Conservation (phyloP, 164 flowering plant species). For the Aristolochia contorta region DNA sequence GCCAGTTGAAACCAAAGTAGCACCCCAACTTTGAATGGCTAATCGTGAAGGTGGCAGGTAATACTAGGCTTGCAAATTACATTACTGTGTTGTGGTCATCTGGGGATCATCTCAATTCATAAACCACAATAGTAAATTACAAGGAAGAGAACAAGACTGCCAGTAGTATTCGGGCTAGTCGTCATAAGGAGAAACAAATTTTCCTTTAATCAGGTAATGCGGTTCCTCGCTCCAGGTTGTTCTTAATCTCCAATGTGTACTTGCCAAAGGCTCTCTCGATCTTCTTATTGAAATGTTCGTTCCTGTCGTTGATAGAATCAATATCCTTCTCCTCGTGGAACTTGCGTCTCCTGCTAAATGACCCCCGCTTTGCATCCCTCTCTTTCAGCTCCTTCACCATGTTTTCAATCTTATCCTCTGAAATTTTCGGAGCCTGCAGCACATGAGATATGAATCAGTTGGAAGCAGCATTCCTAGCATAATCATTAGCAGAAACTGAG, state of each 20-base stretch:
- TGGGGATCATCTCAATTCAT: no score
- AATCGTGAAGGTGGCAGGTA: no score
- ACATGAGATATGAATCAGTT: neutral
- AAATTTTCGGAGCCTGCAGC: constrained; percentile 47
- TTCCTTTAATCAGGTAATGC: constrained; percentile 76
- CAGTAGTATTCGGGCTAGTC: neutral
- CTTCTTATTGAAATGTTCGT: constrained; percentile 99
- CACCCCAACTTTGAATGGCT: no score
- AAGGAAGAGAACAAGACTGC: no score
- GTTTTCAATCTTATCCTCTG: constrained; percentile 77
- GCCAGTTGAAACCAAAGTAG: no score
- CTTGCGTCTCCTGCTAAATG: constrained; percentile 89
- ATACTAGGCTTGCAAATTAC: no score
- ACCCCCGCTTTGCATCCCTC: constrained; percentile 34
- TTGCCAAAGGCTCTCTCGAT: constrained; percentile 96
- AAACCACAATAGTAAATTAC: no score
- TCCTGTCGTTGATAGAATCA: constrained; percentile 96
- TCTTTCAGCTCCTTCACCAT: constrained; percentile 91
- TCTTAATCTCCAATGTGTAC: constrained; percentile 94
- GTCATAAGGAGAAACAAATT: neutral
- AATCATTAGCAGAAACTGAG: no score
- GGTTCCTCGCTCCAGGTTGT: constrained; percentile 96
- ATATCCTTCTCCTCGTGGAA: constrained; percentile 92
- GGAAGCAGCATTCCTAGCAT: neutral
- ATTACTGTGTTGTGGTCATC: no score